Conservation (phyloP, 345 rosid species). For the Mercurialis annua region DNA sequence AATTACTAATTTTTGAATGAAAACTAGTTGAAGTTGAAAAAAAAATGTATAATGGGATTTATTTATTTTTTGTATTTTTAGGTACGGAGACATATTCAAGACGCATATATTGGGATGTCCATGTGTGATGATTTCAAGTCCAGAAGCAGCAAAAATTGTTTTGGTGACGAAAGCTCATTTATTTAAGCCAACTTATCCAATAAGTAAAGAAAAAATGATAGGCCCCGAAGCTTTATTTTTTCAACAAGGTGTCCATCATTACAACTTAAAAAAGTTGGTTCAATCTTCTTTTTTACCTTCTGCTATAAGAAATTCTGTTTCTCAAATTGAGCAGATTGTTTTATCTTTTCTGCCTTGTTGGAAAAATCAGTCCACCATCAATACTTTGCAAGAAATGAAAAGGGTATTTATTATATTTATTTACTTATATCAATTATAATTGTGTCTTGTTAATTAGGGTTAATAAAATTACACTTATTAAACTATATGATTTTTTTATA, state of each 20-base stretch:
- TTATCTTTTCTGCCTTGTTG: constrained; percentile 50
- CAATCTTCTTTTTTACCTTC: constrained; percentile 72
- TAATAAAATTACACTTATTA: no score
- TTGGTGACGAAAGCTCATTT: constrained; percentile 65
- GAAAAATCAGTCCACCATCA: constrained; percentile 50
- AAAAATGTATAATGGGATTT: background rate
- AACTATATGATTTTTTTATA: no score
- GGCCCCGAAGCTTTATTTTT: constrained; percentile 85
- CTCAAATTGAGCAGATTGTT: constrained; percentile 69
- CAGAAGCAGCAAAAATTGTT: constrained; percentile 70
- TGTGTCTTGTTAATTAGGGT: constrained; percentile 19
- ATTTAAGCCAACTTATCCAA: constrained; percentile 90
- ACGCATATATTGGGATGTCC: constrained; percentile 93
- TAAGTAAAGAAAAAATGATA: constrained; percentile 83
- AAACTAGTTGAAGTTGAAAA: no score
- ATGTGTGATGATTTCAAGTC: constrained; percentile 93
- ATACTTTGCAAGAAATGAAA: constrained; percentile 86
- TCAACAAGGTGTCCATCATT: constrained; percentile 82
- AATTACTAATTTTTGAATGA: no score
- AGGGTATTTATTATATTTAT: constrained; percentile 40
- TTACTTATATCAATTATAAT: no score
- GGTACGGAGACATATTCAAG: constrained; percentile 86
- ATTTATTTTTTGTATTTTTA: constrained; percentile 14
- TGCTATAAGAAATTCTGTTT: constrained; percentile 56
- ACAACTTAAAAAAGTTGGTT: constrained; percentile 64